Evolutionary conservation across 2,329 filamentous ascomycete species (phyloP), one percentile per base, ranked within the genome.

Genomic region (Elsinoe batatas): DNA sequence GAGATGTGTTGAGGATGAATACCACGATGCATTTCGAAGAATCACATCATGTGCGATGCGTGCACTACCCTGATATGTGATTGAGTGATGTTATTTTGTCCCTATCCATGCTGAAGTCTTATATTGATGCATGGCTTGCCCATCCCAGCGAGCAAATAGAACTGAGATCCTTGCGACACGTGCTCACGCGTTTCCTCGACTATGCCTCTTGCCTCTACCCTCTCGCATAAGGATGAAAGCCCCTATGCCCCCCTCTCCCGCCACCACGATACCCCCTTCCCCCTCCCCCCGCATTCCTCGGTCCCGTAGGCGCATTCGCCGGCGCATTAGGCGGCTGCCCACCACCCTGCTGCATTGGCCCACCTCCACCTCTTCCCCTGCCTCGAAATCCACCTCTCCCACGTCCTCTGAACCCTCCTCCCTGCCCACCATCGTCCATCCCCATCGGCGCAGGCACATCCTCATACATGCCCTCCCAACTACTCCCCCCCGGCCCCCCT

Each of bases 391-490:
- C 72, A 57, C 72, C 74, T 57, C 76, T 74, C 15, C 56, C 40
- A 12, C 53, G 38, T 26, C 58, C 43, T 37, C 55, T 40, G 3
- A 61, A 64, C 46, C 64, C 68, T 57, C 74, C 71, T 56, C 70
- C 69, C 59, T 73, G 71, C 59, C 74, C 68, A 37, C 63, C 69
- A 57, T 72, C 70, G 51, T 47, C 50, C 53, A 58, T 57, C 73
- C 84, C 79, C 63, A 84, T 84, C 4, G 88, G 88, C 67, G 91
- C 88, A 13, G 90, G 91, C 1, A 91, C 88, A 68, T 96, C 91
- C 68, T 97, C 91, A 69, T 96, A 97, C 90, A 95, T 95, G 65
- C 91, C 91, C 69, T 97, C 91, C 90, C 91, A 96, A 38, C 85
- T 91, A 20, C 87, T 70, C 22, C 70, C 70, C 56, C 64, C 67